Evolutionary conservation across 2,329 filamentous ascomycete genomes (phyloP).

Genomic region (Monilinia polystroma): DNA sequence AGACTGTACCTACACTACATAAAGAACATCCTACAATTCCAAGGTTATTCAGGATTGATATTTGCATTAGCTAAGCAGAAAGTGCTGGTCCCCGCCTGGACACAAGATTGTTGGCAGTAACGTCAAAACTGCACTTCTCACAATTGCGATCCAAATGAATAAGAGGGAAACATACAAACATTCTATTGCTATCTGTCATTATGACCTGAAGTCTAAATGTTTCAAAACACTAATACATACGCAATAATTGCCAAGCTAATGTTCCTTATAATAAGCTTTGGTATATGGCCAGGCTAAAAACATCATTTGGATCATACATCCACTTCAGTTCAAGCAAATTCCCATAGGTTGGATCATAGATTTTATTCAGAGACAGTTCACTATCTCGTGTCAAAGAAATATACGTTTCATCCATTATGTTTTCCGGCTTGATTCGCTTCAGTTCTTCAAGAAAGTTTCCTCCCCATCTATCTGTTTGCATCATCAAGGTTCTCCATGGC

Average conservation of each 20-base stretch:
- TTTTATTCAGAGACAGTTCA: constrained; percentile 33
- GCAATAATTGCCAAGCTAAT: not conserved
- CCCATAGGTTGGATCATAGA: constrained; percentile 39
- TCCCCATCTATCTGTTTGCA: constrained; percentile 34
- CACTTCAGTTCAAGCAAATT: constrained; percentile 37
- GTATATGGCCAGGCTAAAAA: constrained; percentile 45
- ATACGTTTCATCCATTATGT: constrained; percentile 39
- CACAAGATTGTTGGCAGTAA: not conserved
- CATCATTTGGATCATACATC: constrained; percentile 42
- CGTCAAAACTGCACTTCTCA: not conserved
- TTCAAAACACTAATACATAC: not conserved
- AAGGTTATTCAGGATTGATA: too few relatives aligned
- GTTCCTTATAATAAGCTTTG: constrained; percentile 8
- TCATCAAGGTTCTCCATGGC: constrained; percentile 28
- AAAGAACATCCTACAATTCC: too few relatives aligned
- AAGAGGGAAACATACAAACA: not conserved
- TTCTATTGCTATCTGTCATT: not conserved
- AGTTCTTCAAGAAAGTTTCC: constrained; percentile 25
- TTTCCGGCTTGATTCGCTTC: constrained; percentile 33
- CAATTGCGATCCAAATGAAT: not conserved
- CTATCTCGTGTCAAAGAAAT: constrained; percentile 37
- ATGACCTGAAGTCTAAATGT: not conserved
- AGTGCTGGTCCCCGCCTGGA: not conserved
- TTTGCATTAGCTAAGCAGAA: not conserved
- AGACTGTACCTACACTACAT: too few relatives aligned